Conservation (phyloP, 306 rosid genomes). For the Fragaria vesca region DNA sequence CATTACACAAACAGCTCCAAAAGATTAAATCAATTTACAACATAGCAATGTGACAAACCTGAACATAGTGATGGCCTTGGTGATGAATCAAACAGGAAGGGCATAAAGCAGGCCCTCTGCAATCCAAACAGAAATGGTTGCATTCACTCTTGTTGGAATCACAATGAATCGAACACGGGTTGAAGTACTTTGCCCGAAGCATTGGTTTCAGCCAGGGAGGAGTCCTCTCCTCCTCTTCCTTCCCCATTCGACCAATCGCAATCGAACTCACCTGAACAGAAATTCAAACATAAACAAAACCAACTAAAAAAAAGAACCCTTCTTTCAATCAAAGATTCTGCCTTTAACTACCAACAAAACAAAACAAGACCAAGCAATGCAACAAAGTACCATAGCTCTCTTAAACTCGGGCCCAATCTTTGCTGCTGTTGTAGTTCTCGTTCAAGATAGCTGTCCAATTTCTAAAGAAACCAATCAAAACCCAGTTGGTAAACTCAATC, state of each 20-base stretch:
- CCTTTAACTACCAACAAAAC: not conserved
- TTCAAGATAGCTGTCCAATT: not conserved
- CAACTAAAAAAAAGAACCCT: not conserved
- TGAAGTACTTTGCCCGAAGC: slow-evolving; percentile 36
- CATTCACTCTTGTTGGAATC: slow-evolving; percentile 42
- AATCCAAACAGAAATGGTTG: slow-evolving; percentile 53
- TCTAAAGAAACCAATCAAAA: not conserved
- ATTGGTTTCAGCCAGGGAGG: slow-evolving; percentile 46
- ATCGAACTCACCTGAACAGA: slow-evolving; percentile 40
- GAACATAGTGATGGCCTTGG: slow-evolving; percentile 36
- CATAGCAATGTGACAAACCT: slow-evolving; percentile 23
- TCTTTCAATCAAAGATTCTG: not conserved
- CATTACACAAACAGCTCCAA: not conserved
- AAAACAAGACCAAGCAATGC: not conserved
- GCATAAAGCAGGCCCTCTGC: slow-evolving; percentile 36
- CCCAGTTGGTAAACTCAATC: not conserved
- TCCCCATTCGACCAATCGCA: slow-evolving; percentile 23
- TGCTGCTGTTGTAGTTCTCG: not conserved
- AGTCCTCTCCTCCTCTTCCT: slow-evolving; percentile 10
- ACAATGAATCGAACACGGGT: slow-evolving; percentile 33
- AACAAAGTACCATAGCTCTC: slow-evolving; percentile 4
- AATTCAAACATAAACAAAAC: not conserved
- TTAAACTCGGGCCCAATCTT: not conserved
- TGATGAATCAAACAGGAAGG: slow-evolving; percentile 42
- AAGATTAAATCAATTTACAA: not conserved